phyloP scores from a whole-genome alignment of 495 filamentous ascomycete species.

The Terfezia claveryi region DNA sequence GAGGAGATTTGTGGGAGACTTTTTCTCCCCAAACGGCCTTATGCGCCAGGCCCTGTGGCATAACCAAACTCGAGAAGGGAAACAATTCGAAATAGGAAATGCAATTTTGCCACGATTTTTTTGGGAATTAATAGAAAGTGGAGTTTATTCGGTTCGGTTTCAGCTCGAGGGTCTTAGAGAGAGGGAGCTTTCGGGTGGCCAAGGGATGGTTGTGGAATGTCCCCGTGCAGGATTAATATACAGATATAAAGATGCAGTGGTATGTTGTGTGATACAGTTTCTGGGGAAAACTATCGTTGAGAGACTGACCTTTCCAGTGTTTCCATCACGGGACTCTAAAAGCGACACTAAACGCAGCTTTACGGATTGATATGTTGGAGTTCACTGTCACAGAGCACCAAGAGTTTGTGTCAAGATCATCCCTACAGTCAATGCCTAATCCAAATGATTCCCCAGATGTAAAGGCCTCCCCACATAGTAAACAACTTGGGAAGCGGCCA shows the following conservation, averaged over 20 bases:
- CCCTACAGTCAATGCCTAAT: not conserved
- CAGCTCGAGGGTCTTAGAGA: slow-evolving; percentile 32
- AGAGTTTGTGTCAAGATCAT: slow-evolving; percentile 32
- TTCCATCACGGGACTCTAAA: slow-evolving; percentile 28
- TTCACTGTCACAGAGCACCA: slow-evolving; percentile 28
- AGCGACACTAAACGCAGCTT: slow-evolving; percentile 30
- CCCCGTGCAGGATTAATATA: slow-evolving; percentile 32
- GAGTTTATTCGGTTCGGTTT: slow-evolving; percentile 43
- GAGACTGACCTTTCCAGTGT: slow-evolving; percentile 19
- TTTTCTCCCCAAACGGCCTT: slow-evolving; percentile 36
- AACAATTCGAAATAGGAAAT: slow-evolving; percentile 42
- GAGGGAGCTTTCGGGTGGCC: slow-evolving; percentile 25
- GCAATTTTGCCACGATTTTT: slow-evolving; percentile 43
- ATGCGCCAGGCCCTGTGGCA: slow-evolving; percentile 34
- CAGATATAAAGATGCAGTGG: slow-evolving; percentile 30
- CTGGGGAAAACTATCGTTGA: too few species aligned
- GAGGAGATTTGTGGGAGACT: slow-evolving; percentile 39
- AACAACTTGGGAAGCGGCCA: slow-evolving; percentile 29
- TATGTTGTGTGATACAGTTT: not conserved
- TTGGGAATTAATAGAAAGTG: slow-evolving; percentile 40
- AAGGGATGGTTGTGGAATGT: slow-evolving; percentile 29
- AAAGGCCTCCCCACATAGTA: slow-evolving; percentile 36
- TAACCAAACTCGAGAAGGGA: slow-evolving; percentile 25
- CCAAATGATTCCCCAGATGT: slow-evolving; percentile 25
- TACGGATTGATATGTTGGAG: slow-evolving; percentile 36